Base-by-base conservation (phyloP, 2,329 filamentous ascomycete genomes). In the Tolypocladium tropicale region DNA sequence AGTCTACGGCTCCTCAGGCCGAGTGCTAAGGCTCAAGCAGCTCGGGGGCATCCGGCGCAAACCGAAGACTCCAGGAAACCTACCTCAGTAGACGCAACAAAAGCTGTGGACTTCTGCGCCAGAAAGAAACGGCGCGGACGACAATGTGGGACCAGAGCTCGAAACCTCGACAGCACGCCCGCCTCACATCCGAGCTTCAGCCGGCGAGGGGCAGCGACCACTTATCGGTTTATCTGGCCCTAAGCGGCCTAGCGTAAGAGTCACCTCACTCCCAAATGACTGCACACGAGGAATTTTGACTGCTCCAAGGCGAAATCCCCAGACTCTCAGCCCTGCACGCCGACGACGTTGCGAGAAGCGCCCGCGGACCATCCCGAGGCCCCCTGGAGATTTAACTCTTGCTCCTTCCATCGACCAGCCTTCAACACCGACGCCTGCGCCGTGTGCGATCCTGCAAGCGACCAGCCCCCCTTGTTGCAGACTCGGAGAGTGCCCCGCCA, bases 211-310 rank as follows among this genome's bases (percentile, higher is more conserved):
- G 70, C 70, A 71, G 54, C 46, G 49, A 9, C 36, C 28, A 54
- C 65, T 72, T 74, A 74, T 74, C 72, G 57, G 50, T 57, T 68
- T 74, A 74, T 74, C 72, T 50, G 39, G 3, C 62, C 67, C 7
- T 50, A 67, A 63, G 21, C 16, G 68, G 70, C 33, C 62, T 74
- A 74, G 72, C 64, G 67, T 67, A 65, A 66, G 68, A 72, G 67
- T 74, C 70, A 72, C 66, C 67, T 63, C 63, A 60, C 61, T 60
- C 59, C 60, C 57, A 56, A 64, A 62, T 66, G 62, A 65, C 64
- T 70, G 67, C 71, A 71, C 72, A 74, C 69, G 70, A 72, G 65
- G 69, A 74, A 74, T 72, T 72, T 74, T 73, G 67, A 67, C 69
- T 62, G 63, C 66, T 61, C 63, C 63, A 65, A 66, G 64, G 62